Base-by-base conservation (phyloP, 140 eudicot genomes). In the Senecio squalidus region DNA sequence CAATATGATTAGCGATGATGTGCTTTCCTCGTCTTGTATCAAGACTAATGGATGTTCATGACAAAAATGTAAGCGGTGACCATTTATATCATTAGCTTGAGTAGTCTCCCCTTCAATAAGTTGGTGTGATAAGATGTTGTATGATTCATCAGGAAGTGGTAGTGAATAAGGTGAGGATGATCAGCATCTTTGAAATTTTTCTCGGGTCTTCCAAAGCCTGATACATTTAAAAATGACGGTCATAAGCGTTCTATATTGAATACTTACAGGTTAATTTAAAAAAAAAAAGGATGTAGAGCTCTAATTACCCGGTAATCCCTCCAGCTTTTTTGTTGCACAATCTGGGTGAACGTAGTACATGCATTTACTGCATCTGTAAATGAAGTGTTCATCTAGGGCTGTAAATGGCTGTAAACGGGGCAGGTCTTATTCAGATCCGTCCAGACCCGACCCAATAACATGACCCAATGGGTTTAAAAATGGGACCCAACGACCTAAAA, bases 1-100 rank as follows among this genome's bases (percentile, higher is more conserved):
- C 9, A 6, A 44, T 3, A 27, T 27, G 11, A 15, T 15, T 25
- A 7, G 16, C 7, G 54, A 60, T n/a, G n/a, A n/a, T 15, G 41
- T 24, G 25, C 55, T 48, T 6, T 5, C 18, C 8, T 6, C 15
- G 15, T 22, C 45, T 9, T 15, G 15, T 15, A 66, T 16, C 13
- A 53, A 20, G 54, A 53, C 44, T 38, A 66, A 13, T 53, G 63
- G 71, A 53, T 66, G 63, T 13, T 38, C 22, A 53, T 65, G 71
- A 4, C 3, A 2, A 11, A 10, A 25, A 52, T 52, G 27, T 52
- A 1, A 0, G 29, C 50, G 29, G 21, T 36, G 0, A 20, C n/a
- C 15, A 10, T 40, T 43, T 16, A 33, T 18, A 51, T 64, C 29
- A 16, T 30, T 24, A 33, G 27, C 24, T 58, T n/a, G 24, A 20